Conservation (phyloP, 768 basidiomycete genomes). For the Xerocomellus intermedius region DNA sequence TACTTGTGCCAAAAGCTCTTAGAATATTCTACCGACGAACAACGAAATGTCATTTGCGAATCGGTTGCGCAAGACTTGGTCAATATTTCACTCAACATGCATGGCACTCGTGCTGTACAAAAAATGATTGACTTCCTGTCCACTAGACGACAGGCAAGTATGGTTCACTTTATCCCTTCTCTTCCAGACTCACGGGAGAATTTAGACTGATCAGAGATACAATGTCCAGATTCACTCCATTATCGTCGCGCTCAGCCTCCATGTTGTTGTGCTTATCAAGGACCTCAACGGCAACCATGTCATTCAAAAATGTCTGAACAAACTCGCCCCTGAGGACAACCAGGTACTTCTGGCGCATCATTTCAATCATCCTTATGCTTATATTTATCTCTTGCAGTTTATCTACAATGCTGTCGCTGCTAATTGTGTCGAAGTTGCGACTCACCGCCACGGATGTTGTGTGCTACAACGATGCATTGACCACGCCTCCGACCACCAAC, state of each 20-base stretch:
- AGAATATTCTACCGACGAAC: constrained; percentile 96
- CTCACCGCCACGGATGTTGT: constrained; percentile 97
- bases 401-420: constrained; percentile 99
- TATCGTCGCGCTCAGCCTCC: constrained; percentile 93
- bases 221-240: constrained; percentile 93
- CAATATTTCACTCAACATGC: constrained; percentile 98
- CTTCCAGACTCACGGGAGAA: constrained; percentile 52
- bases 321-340: constrained; percentile 96
- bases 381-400: constrained; percentile 52
- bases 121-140: constrained; percentile 99
- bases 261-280: constrained; percentile 99
- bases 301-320: constrained; percentile 99
- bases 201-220: constrained; percentile 79
- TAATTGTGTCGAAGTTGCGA: constrained; percentile 98
- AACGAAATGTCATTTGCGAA: constrained; percentile 94
- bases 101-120: constrained; percentile 98
- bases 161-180: constrained; percentile 32
- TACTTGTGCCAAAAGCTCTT: constrained; percentile 98
- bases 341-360: constrained; percentile 52
- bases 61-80: constrained; percentile 97
- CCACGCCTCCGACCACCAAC: constrained; percentile 94
- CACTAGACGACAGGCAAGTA: constrained; percentile 85
- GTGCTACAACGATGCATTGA: constrained; percentile 98
- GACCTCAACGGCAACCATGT: constrained; percentile 97
- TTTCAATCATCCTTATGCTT: background rate